phyloP scores from a whole-genome alignment of 1,139 yeast species.

The Hyphopichia fennica region DNA sequence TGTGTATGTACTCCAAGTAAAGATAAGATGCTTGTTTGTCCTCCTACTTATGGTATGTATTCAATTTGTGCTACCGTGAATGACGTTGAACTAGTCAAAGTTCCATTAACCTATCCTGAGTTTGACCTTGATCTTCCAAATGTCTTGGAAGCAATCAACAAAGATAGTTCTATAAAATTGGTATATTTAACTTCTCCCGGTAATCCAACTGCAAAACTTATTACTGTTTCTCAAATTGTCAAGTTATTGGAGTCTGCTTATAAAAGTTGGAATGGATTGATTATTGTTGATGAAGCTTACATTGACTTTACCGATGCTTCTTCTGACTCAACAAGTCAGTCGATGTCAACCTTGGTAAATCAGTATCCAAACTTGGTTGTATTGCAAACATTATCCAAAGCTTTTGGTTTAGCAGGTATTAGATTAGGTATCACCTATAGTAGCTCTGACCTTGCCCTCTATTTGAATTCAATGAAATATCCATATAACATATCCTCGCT shows the following conservation, averaged over 20 bases:
- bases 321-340: conserved; percentile 34
- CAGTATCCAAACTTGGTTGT: conserved; percentile 82
- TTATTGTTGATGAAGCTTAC: conserved; percentile 93
- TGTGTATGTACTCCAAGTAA: conserved; percentile 80
- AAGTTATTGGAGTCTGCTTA: conserved; percentile 48
- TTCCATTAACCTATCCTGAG: conserved; percentile 57
- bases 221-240: conserved; percentile 51
- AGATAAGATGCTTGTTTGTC: conserved; percentile 81
- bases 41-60: conserved; percentile 99
- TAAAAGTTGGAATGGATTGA: conserved; percentile 67
- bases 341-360: conserved; percentile 79
- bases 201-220: conserved; percentile 81
- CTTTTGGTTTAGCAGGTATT: conserved; percentile 95
- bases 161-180: conserved; percentile 66
- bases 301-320: conserved; percentile 66
- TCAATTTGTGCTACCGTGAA: conserved; percentile 86
- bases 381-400: conserved; percentile 87
- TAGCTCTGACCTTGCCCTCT: conserved; percentile 54
- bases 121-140: conserved; percentile 66
- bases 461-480: conserved; percentile 87
- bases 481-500: conserved; percentile 91
- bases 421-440: conserved; percentile 82
- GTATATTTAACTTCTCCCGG: conserved; percentile 97
- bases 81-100: conserved; percentile 74
- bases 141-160: conserved; percentile 51